Evolutionary conservation across 306 rosid genomes (phyloP).

Genomic region (Quercus glauca): DNA sequence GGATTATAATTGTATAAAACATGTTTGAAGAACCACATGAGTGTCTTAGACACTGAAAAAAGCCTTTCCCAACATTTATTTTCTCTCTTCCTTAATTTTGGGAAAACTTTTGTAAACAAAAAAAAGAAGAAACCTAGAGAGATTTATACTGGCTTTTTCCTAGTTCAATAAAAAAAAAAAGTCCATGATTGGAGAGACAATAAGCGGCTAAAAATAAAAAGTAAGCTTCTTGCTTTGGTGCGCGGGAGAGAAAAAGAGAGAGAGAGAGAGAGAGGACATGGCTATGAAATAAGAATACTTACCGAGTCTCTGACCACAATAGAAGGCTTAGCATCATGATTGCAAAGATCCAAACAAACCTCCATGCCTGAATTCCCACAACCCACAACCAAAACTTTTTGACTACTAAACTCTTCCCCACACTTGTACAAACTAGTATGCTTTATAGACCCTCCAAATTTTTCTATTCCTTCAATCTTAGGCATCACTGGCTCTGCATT

Average conservation of each 20-base stretch:
- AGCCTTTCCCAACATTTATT: no score
- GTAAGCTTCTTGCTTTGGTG: background rate
- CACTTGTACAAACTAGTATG: constrained; percentile 76
- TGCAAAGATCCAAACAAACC: constrained; percentile 86
- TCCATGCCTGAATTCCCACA: constrained; percentile 99
- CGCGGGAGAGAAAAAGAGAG: background rate
- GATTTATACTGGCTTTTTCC: constrained; percentile 1
- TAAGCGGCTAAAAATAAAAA: background rate
- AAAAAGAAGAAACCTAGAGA: no score
- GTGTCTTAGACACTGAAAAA: no score
- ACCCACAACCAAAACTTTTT: constrained; percentile 79
- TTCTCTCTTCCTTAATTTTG: no score
- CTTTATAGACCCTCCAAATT: constrained; percentile 47
- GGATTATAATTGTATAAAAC: no score
- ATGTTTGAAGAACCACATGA: no score
- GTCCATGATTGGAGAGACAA: constrained; percentile 31
- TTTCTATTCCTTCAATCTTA: constrained; percentile 43
- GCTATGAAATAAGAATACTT: constrained; percentile 21
- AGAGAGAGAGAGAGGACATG: background rate
- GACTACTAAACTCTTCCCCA: constrained; percentile 56
- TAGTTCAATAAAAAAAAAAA: constrained; percentile 11
- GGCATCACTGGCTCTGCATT: constrained; percentile 86
- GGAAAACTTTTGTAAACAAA: no score
- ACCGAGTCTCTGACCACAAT: constrained; percentile 79
- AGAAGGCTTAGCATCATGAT: constrained; percentile 65